Evolutionary conservation across 164 flowering plant species (phyloP), one percentile per base, ranked within the genome.

Genomic region (Litsea cubeba): DNA sequence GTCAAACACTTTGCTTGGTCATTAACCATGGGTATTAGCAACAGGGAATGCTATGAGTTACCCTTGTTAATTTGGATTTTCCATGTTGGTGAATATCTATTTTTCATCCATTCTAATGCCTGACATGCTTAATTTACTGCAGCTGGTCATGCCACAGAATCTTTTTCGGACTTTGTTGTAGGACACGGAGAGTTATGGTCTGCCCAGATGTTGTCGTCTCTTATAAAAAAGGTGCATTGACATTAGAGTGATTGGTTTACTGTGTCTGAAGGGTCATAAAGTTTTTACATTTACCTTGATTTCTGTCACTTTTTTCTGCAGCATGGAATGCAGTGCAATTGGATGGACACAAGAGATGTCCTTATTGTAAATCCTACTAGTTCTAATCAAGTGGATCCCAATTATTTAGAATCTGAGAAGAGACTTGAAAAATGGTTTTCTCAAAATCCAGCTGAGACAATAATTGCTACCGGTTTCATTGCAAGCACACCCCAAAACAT

Each of bases 131-230:
- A 35, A 35, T 82, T 23, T 77, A 54, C 71, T 80, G 84, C 90
- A 95, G 99, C 98, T 87, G 98, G 97, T 73, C 99, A 95, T 87
- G 97, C 88, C 22, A 91, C 97, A 1, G 99, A 95, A 79, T 92
- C 98, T 58, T 95, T 95, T 80, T 79, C 97, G 12, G 99, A 93
- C 79, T 92, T 93, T 82, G 95, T 93, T 68, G 99, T 87, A 12
- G 98, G 99, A 65, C 93, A 95, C 81, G 99, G 99, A 64, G 99
- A 95, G 85, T 72, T 95, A 72, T 95, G 99, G 99, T 90, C 99
- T 73, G 97, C 98, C 70, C 95, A 92, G 73, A 50, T 93, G 85
- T 79, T 95, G 71, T 86, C 97, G 40, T 66, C 77, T 76, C 85
- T 86, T 74, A 76, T 95, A 26, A 85, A 86, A 77, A 88, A 90